Evolutionary conservation across 2,329 filamentous ascomycete genomes (phyloP), one percentile per base, ranked within the genome.

Genomic region (Sporothrix humicola): DNA sequence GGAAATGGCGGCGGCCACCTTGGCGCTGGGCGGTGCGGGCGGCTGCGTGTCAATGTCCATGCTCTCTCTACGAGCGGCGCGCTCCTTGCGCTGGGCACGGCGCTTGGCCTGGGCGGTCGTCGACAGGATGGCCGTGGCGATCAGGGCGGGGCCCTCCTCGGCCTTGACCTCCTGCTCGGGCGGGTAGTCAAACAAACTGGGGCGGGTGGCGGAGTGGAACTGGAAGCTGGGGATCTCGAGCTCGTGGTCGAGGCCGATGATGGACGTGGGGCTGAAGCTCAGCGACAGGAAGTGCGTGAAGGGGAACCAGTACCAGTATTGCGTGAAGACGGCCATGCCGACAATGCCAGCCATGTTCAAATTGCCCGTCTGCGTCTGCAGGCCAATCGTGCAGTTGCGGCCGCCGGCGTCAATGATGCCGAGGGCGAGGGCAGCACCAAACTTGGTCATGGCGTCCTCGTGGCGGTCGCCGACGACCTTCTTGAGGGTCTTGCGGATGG

Each of bases 261-360:
- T 93, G 1, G 96, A 93, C 1, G 97, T 99, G 1, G 96, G 96
- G n/a, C 93, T 94, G 84, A 99, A 98, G 79, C 94, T 95, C 75
- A 99, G 87, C 0, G 95, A 97, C 73, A 99, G 83, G 89, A 99
- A 99, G 83, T 99, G 96, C 44, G 96, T 97, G 79, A 98, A 92
- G 74, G 96, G 96, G 89, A 99, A 99, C 96, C 96, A 99, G 86
- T 99, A 99, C 96, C 96, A 99, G 86, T 99, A 99, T 82, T 99
- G 96, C 9, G 95, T 97, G 84, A 99, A 99, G 72, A 99, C 93
- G 42, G 94, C 95, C 91, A 97, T 97, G 77, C 96, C 97, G 20
- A 99, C 95, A 77, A 99, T 97, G 75, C 94, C 97, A 20, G 95
- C 91, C 95, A 99, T 98, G 86, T 99, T 98, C 77, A 99, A 90